Evolutionary conservation across 2,329 filamentous ascomycete species (phyloP), one percentile per base, ranked within the genome.

Genomic region (Myriangium duriaei): DNA sequence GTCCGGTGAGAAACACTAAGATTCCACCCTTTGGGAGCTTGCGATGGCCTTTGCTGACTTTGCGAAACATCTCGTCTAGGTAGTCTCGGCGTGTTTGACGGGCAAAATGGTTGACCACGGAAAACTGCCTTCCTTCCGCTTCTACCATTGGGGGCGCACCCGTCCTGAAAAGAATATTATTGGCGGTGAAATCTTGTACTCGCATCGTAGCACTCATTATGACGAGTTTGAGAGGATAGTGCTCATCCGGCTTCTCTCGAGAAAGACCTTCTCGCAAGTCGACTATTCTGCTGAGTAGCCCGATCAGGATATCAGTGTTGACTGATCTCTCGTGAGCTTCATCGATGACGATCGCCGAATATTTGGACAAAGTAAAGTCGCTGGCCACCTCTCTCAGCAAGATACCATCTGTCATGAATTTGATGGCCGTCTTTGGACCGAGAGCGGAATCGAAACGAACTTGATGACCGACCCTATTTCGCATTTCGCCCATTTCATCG

Each of bases 321-420:
- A 95, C 83, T 51, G 86, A 96, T 50, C 92, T 76, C 58, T 98
- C 91, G 63, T 98, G 91, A 1, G 91, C 91, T 60, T 98, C 91
- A 51, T 98, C 91, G 43, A 98, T 88, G 34, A 98, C 74, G 37
- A 98, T 82, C 11, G 81, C 82, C 0, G 88, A 95, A 58, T 98
- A 98, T 50, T 92, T 92, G 34, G 72, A 75, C 31, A 98, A 63
- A 0, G 84, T 71, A 52, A 96, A 85, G 54, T 98, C 91, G 47
- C 91, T 79, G 1, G 83, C 79, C 38, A 95, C 80, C 59, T 98
- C 91, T 40, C 91, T 79, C 7, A 98, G 71, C 42, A 98, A 66
- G 17, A 98, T 86, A 70, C 91, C 91, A 58, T 98, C 91, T 0
- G 91, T 98, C 87, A 98, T 95, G 62, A 96, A 98, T 57, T 98